Percentiles rank a stretch among this genome's conserved stretches.
These are phyloP conservation scores for Hippophae gyantsensis DNA, from an alignment of 306 rosid species.

Conservation along the genomic window DNA sequence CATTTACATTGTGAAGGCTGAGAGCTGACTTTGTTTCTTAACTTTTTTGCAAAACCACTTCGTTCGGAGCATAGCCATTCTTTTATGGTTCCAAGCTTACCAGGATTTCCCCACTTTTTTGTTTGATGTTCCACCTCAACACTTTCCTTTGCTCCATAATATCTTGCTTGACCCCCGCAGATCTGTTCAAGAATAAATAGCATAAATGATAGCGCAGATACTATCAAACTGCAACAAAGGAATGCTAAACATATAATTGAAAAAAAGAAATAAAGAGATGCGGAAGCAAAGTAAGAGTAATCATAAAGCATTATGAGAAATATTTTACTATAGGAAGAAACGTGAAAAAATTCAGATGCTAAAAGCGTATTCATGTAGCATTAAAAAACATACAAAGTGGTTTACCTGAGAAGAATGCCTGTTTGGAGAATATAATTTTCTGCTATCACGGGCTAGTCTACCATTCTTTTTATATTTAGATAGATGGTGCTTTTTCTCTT, in stretches of 20 bases:
- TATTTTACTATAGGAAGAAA: no score
- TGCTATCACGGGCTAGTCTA: conserved; percentile 29
- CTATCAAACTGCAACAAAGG: neutral
- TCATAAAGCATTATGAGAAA: no score
- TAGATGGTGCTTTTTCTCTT: conserved; percentile 32
- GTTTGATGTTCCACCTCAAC: conserved; percentile 12
- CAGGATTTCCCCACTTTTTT: conserved; percentile 25
- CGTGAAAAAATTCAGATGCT: no score
- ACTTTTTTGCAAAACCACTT: conserved; percentile 33
- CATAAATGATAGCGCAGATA: conserved; percentile 1
- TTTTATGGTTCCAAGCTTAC: conserved; percentile 29
- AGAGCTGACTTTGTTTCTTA: conserved; percentile 19
- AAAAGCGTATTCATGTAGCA: no score
- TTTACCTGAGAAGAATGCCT: conserved; percentile 36
- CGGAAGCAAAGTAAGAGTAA: no score
- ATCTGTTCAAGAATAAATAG: conserved; percentile 14
- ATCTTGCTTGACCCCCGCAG: conserved; percentile 18
- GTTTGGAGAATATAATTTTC: conserved; percentile 19
- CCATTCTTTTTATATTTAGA: conserved; percentile 29
- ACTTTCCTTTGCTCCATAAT: conserved; percentile 19
- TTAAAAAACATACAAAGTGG: neutral
- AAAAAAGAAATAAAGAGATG: no score
- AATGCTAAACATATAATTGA: neutral
- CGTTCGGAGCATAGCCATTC: conserved; percentile 47
- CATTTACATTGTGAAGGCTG: conserved; percentile 20